Percentiles rank a stretch among this genome's conserved stretches.
Evolutionary conservation across 805 yeast genomes (phyloP).

Genomic region (Candida sithepensis): DNA sequence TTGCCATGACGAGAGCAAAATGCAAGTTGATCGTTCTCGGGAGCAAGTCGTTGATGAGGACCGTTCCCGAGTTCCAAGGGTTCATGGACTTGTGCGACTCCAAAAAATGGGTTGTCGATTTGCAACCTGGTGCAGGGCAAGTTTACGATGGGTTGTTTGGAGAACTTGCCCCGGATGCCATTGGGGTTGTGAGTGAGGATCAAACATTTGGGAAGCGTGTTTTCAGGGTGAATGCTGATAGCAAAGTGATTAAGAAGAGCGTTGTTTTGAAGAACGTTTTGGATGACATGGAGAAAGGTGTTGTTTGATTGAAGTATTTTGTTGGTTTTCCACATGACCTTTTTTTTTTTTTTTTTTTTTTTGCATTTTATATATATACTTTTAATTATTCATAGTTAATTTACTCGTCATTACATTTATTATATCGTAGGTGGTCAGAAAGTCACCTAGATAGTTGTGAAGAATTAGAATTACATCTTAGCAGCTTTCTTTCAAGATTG

Average conservation of each 20-base stretch:
- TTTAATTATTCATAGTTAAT: neutral
- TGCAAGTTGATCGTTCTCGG: constrained; percentile 83
- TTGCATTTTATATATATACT: neutral
- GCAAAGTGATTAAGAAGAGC: constrained; percentile 15
- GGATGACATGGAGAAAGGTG: constrained; percentile 9
- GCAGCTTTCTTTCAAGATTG: too few relatives aligned
- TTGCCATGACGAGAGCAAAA: constrained; percentile 88
- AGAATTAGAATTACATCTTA: too few relatives aligned
- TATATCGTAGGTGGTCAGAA: too few relatives aligned
- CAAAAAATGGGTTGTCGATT: constrained; percentile 60
- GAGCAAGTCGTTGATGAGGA: constrained; percentile 57
- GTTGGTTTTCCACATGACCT: neutral
- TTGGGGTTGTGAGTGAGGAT: neutral
- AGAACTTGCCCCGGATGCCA: constrained; percentile 7
- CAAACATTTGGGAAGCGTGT: neutral
- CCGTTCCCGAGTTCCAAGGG: constrained; percentile 48
- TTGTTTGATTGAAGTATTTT: too few relatives aligned
- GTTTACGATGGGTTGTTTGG: constrained; percentile 28
- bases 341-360: neutral
- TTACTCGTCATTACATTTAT: too few relatives aligned
- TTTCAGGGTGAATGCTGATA: constrained; percentile 9
- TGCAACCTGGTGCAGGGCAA: constrained; percentile 43
- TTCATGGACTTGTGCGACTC: constrained; percentile 56
- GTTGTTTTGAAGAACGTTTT: constrained; percentile 18
- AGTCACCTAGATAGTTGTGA: too few relatives aligned